Evolutionary conservation across 805 yeast species (phyloP).

Genomic region (Sugiyamaella boreocaroliniensis): DNA sequence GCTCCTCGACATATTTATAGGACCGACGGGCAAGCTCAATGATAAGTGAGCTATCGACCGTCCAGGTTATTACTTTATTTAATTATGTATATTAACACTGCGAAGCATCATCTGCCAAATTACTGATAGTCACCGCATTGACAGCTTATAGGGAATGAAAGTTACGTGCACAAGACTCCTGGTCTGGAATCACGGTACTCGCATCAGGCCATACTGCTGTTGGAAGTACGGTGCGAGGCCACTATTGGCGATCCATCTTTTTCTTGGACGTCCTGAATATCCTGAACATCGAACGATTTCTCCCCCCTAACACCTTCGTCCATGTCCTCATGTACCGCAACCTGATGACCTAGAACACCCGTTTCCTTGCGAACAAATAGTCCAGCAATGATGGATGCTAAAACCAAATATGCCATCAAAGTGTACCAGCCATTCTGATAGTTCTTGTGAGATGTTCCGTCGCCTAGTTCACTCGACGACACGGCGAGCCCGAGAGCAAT

Average conservation of each 20-base stretch:
- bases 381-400: conserved; percentile 4
- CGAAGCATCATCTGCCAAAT: too few species aligned
- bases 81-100: too few species aligned
- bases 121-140: too few species aligned
- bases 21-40: neutral
- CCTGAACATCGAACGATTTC: neutral
- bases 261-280: neutral
- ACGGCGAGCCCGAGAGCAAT: conserved; percentile 29
- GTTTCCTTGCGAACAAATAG: conserved; percentile 2
- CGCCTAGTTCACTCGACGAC: conserved; percentile 15
- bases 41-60: neutral
- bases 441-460: neutral
- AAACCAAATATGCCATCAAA: conserved; percentile 8
- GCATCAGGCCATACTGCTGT: too few species aligned
- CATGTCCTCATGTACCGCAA: neutral
- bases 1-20: conserved; percentile 7
- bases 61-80: neutral
- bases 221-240: too few species aligned
- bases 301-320: neutral
- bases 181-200: too few species aligned
- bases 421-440: conserved; percentile 15
- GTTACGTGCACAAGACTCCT: too few species aligned
- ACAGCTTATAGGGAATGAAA: too few species aligned
- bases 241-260: neutral
- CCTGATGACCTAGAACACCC: neutral